phyloP scores from a whole-genome alignment of 768 basidiomycete genomes.

The Suillus brevipes region DNA sequence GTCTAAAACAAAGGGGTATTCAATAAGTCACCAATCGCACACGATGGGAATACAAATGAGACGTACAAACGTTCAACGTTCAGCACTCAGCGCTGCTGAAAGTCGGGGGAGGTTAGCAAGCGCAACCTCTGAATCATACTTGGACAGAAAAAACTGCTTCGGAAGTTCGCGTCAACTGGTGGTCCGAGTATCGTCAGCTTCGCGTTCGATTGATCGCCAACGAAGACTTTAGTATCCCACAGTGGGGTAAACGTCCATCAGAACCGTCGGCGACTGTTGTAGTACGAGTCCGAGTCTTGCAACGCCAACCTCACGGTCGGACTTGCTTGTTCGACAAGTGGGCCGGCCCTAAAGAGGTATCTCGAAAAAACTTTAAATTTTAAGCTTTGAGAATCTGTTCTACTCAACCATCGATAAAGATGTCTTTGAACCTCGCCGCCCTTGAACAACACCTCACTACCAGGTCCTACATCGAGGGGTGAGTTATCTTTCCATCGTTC shows the following conservation, averaged over 20 bases:
- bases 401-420: conserved; percentile 29
- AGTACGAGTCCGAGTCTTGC: background rate
- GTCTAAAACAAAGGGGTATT: background rate
- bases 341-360: conserved; percentile 35
- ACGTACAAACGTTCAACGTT: background rate
- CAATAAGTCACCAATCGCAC: background rate
- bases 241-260: background rate
- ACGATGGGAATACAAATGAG: background rate
- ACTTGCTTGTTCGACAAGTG: background rate
- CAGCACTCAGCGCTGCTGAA: background rate
- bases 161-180: background rate
- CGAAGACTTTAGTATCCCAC: background rate
- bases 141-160: background rate
- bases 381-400: conserved; percentile 17
- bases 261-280: background rate
- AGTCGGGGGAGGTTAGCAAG: background rate
- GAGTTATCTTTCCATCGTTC: conserved; percentile 36
- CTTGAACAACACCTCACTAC: conserved; percentile 87
- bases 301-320: background rate
- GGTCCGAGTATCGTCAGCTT: background rate
- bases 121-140: background rate
- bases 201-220: background rate
- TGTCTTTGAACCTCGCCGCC: conserved; percentile 67
- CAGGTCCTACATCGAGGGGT: conserved; percentile 93
- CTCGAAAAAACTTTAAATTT: conserved; percentile 14